These are phyloP conservation scores for Globisporangium ultimum DNA, from an alignment of 352 stramenopile species.

Conservation along the genomic window DNA sequence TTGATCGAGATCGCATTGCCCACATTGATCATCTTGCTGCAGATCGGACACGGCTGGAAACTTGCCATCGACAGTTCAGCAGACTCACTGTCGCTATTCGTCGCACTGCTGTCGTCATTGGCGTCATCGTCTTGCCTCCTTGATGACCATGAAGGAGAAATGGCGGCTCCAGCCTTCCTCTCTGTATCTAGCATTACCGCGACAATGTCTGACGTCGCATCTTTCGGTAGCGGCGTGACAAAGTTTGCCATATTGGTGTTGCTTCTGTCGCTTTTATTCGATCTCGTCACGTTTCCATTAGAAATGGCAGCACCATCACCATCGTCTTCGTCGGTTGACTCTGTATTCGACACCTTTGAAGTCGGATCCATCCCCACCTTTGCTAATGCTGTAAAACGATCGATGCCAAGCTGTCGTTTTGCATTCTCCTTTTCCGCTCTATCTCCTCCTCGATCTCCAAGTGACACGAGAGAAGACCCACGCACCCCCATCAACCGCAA, in stretches of 20 bases:
- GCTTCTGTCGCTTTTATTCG: neutral
- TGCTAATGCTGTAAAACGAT: slow-evolving; percentile 25
- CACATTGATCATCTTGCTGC: slow-evolving; percentile 44
- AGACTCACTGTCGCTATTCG: no score
- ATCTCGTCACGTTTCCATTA: neutral
- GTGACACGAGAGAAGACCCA: slow-evolving; percentile 38
- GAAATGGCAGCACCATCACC: neutral
- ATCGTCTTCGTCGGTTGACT: slow-evolving; percentile 3
- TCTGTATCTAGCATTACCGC: slow-evolving; percentile 15
- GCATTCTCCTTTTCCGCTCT: slow-evolving; percentile 17
- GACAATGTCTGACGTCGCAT: slow-evolving; percentile 13
- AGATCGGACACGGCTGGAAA: slow-evolving; percentile 58
- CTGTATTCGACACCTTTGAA: neutral
- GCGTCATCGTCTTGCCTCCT: no score
- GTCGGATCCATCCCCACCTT: no score
- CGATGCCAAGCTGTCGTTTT: slow-evolving; percentile 46
- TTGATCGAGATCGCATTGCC: slow-evolving; percentile 57
- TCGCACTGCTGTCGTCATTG: no score
- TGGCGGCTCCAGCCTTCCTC: no score
- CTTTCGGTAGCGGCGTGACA: slow-evolving; percentile 9
- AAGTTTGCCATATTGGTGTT: slow-evolving; percentile 12
- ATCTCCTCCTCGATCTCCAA: slow-evolving; percentile 8
- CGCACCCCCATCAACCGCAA: slow-evolving; percentile 67
- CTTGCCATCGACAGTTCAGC: neutral
- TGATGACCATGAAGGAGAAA: no score